A percentile compares a stretch with the other conserved stretches of the same genome.
Evolutionary conservation across 352 stramenopile species (phyloP).

Genomic region (Halophytophthora batemanensis): DNA sequence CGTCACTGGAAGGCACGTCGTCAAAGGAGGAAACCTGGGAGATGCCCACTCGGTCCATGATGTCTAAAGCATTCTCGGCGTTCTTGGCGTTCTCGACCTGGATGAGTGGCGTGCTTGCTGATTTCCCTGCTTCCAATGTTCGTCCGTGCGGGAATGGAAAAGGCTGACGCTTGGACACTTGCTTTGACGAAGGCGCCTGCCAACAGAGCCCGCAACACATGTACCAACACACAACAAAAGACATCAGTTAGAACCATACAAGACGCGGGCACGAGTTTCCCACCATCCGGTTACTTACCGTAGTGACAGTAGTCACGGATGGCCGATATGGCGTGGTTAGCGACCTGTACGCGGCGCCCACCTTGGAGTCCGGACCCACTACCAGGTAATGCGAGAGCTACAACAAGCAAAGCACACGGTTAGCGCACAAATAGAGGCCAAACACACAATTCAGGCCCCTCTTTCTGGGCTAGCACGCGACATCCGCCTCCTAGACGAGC

Average conservation of each 20-base stretch:
- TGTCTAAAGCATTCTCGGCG: too few species aligned
- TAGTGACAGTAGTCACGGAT: conserved; percentile 3
- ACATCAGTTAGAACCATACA: too few species aligned
- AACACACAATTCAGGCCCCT: too few species aligned
- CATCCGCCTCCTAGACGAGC: background rate
- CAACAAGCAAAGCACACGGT: background rate
- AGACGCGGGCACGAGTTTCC: too few species aligned
- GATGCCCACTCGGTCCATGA: background rate
- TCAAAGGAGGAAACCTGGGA: conserved; percentile 8
- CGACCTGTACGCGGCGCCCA: conserved; percentile 10
- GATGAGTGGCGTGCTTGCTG: conserved; percentile 17
- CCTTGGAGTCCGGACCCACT: conserved; percentile 16
- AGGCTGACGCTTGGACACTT: conserved; percentile 17
- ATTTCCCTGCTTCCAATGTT: conserved; percentile 16
- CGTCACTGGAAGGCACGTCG: conserved; percentile 44
- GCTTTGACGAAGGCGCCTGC: conserved; percentile 23
- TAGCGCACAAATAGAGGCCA: too few species aligned
- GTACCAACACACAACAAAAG: background rate
- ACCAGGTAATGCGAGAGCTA: conserved; percentile 24
- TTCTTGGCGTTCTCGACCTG: background rate
- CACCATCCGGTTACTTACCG: conserved; percentile 7
- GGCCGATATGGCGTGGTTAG: conserved; percentile 19
- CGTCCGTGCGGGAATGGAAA: conserved; percentile 18
- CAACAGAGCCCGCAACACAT: background rate
- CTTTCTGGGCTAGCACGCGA: too few species aligned